Evolutionary conservation across 257 asterid species (phyloP).

Genomic region (Jacaranda copaia): DNA sequence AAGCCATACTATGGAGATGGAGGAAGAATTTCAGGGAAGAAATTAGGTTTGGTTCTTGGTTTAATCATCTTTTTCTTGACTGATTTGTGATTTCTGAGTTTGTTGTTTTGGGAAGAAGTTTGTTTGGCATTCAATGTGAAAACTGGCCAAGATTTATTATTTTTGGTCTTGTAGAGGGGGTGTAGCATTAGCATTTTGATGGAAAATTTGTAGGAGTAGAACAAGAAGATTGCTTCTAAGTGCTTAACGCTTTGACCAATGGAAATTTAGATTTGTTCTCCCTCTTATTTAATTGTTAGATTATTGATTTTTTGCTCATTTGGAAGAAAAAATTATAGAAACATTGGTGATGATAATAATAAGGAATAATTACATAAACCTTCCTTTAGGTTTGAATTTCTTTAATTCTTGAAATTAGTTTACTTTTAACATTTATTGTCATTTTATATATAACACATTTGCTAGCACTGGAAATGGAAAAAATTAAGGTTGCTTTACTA

Average conservation of each 20-base stretch:
- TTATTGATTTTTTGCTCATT: background rate
- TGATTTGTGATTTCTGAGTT: conserved; percentile 40
- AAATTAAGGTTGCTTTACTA: too few relatives aligned
- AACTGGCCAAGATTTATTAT: background rate
- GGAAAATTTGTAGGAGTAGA: conserved; percentile 29
- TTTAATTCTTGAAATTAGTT: too few relatives aligned
- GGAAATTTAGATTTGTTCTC: background rate
- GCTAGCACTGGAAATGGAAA: too few relatives aligned
- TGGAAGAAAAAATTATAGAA: too few relatives aligned
- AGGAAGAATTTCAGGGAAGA: conserved; percentile 31
- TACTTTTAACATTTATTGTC: too few relatives aligned
- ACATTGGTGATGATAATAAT: too few relatives aligned
- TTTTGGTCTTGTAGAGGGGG: background rate
- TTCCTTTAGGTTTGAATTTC: too few relatives aligned
- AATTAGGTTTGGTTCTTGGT: conserved; percentile 41
- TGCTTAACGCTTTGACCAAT: background rate
- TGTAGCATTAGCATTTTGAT: conserved; percentile 30
- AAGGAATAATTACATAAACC: too few relatives aligned
- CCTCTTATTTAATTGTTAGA: too few relatives aligned
- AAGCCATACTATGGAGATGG: conserved; percentile 60
- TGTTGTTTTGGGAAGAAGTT: conserved; percentile 7
- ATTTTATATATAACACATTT: too few relatives aligned
- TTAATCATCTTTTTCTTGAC: conserved; percentile 50
- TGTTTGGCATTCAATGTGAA: conserved; percentile 24
- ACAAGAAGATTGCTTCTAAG: background rate